These are phyloP conservation scores for Xylariaceae sp. DNA, from an alignment of 2,329 filamentous ascomycete genomes.

Conservation along the genomic window DNA sequence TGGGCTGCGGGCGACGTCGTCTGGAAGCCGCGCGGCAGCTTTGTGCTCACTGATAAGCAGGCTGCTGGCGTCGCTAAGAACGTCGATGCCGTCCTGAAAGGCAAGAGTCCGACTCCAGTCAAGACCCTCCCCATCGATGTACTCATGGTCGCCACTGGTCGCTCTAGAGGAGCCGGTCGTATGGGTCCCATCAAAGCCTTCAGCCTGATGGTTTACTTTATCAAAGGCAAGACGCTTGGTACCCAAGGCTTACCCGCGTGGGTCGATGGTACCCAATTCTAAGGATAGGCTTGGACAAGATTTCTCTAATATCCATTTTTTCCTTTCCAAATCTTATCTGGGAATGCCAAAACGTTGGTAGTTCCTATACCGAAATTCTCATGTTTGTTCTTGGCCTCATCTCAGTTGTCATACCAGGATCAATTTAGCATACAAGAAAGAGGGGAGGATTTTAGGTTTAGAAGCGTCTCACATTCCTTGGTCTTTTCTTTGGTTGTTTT, in stretches of 20 bases:
- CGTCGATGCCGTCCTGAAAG: slow-evolving; percentile 55
- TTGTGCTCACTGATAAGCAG: slow-evolving; percentile 57
- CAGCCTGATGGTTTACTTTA: slow-evolving; percentile 57
- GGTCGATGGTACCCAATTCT: slow-evolving; percentile 57
- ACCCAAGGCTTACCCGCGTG: slow-evolving; percentile 53
- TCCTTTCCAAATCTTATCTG: too few relatives aligned
- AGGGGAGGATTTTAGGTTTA: background rate
- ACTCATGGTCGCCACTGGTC: slow-evolving; percentile 56
- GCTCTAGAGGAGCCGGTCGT: slow-evolving; percentile 57
- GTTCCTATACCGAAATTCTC: background rate
- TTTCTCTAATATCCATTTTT: too few relatives aligned
- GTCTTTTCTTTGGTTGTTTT: background rate
- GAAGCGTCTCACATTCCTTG: background rate
- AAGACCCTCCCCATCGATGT: slow-evolving; percentile 58
- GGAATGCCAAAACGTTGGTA: background rate
- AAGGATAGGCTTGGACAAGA: too few relatives aligned
- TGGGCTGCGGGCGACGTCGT: slow-evolving; percentile 64
- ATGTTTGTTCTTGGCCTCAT: too few relatives aligned
- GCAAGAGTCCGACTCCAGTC: slow-evolving; percentile 51
- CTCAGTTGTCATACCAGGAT: too few relatives aligned
- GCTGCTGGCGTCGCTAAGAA: slow-evolving; percentile 61
- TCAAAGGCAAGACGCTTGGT: slow-evolving; percentile 60
- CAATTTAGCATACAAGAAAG: too few relatives aligned
- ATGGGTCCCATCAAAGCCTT: slow-evolving; percentile 55
- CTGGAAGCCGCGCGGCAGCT: slow-evolving; percentile 54